These are phyloP conservation scores for Penicillium pancosmium DNA, from an alignment of 495 filamentous ascomycete species.

Conservation along the genomic window DNA sequence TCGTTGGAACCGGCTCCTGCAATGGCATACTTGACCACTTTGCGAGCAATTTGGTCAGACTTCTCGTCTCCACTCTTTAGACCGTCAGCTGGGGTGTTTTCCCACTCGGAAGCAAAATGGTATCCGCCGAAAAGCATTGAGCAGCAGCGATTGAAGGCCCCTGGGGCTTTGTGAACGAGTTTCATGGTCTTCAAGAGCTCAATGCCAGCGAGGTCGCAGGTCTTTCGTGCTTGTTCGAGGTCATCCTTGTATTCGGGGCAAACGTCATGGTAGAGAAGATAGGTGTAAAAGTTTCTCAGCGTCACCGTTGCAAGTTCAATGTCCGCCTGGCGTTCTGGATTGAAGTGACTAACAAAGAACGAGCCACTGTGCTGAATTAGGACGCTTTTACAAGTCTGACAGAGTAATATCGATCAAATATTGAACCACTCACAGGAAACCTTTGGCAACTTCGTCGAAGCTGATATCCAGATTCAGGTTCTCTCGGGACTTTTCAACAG, in stretches of 20 bases:
- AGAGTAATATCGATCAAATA: background rate
- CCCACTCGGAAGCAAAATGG: constrained; percentile 31
- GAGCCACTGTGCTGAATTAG: constrained; percentile 41
- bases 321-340: constrained; percentile 46
- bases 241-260: constrained; percentile 76
- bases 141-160: constrained; percentile 71
- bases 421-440: constrained; percentile 69
- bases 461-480: constrained; percentile 79
- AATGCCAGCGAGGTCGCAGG: constrained; percentile 68
- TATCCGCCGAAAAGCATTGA: constrained; percentile 61
- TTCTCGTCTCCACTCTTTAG: background rate
- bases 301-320: constrained; percentile 59
- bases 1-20: constrained; percentile 44
- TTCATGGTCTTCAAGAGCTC: constrained; percentile 64
- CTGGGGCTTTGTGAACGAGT: constrained; percentile 59
- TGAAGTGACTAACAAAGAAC: constrained; percentile 47
- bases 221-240: constrained; percentile 62
- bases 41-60: constrained; percentile 36
- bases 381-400: background rate
- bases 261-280: constrained; percentile 79
- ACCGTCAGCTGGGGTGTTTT: background rate
- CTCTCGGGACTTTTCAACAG: constrained; percentile 26
- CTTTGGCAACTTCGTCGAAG: constrained; percentile 74
- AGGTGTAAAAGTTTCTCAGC: constrained; percentile 86
- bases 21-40: constrained; percentile 48